Base-by-base conservation (phyloP, 371 early-diverging fungal genomes). In the Mucor circinelloides region DNA sequence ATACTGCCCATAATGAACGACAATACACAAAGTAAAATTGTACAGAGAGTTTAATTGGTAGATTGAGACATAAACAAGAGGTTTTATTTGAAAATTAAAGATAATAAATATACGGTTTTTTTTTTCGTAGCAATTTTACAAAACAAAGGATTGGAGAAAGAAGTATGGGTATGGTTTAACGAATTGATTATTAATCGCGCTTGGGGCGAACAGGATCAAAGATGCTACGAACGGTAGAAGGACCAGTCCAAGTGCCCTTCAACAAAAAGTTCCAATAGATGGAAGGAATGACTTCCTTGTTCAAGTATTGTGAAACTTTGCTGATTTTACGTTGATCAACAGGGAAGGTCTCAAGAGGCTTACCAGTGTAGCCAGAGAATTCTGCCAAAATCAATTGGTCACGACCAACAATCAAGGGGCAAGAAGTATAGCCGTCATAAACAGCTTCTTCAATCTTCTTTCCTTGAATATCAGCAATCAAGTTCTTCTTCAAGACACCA, bases 371-470 rank as follows among this genome's bases (percentile, higher is more conserved):
- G 19, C 94, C 95, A 28, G 89, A 89, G 77, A 95, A 95, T 74
- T 95, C 95, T 23, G 95, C 95, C 71, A 95, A 80, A 38, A 95
- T 90, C 40, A 95, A 73, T 77, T 91, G 86, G 68, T 91, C 86
- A 58, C 88, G 88, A 23, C 94, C 95, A 28, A 81, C 62, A 86
- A 83, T 76, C 73, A 90, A 83, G 27, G 95, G 95, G 71, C 95
- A 95, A 64, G 87, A 86, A 48, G 95, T 93, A 79, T 95, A 95
- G 56, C 96, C 96, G 64, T 91, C 88, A 69, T 94, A 94, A 1
- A 70, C 82, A n/a, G 85, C 80, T 8, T 81, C 77, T 6, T 77
- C 77, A 21, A 77, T 69, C 52, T 70, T 69, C 63, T 82, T 75
- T 48, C 85, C 87, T 59, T 80, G 72, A 59, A 94, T 81, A 63